Percentiles rank a stretch among this genome's conserved stretches.
Conservation (phyloP, 306 rosid species). For the Delonix regia region DNA sequence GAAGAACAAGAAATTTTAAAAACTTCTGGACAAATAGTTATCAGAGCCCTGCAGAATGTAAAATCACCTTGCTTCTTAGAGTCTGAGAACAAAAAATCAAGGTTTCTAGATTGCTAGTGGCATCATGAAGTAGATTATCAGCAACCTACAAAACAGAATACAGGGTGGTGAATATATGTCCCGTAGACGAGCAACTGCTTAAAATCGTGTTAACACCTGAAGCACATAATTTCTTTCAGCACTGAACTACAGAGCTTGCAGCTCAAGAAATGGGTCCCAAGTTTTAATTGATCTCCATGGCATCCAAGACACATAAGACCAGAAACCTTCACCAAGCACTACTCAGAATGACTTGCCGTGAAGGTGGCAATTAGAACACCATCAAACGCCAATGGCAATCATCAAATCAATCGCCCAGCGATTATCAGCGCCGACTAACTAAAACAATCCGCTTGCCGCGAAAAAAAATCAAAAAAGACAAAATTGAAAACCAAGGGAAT, state of each 20-base stretch:
- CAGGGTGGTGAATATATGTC: background rate
- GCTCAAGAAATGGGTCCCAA: conserved; percentile 31
- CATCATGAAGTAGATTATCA: conserved; percentile 94
- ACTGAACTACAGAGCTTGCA: conserved; percentile 18
- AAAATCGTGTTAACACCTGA: conserved; percentile 20
- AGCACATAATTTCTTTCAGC: background rate
- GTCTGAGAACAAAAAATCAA: conserved; percentile 98
- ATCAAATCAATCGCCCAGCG: background rate
- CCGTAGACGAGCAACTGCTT: conserved; percentile 9
- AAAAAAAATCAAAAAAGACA: background rate
- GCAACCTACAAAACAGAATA: conserved; percentile 71
- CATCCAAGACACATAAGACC: conserved; percentile 28
- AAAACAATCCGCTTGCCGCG: conserved; percentile 20
- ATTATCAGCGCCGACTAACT: background rate
- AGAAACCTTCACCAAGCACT: conserved; percentile 27
- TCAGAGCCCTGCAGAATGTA: background rate
- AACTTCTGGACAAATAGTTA: conserved; percentile 18
- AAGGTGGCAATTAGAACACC: conserved; percentile 1
- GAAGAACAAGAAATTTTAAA: conserved; percentile 5
- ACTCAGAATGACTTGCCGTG: background rate
- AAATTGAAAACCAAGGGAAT: background rate
- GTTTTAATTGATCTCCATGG: conserved; percentile 5
- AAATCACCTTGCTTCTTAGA: conserved; percentile 91
- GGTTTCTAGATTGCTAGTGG: conserved; percentile 93
- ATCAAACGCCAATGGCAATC: conserved; percentile 8